These are phyloP conservation scores for Aphanomyces stellatus DNA, from an alignment of 352 stramenopile species.

Conservation along the genomic window DNA sequence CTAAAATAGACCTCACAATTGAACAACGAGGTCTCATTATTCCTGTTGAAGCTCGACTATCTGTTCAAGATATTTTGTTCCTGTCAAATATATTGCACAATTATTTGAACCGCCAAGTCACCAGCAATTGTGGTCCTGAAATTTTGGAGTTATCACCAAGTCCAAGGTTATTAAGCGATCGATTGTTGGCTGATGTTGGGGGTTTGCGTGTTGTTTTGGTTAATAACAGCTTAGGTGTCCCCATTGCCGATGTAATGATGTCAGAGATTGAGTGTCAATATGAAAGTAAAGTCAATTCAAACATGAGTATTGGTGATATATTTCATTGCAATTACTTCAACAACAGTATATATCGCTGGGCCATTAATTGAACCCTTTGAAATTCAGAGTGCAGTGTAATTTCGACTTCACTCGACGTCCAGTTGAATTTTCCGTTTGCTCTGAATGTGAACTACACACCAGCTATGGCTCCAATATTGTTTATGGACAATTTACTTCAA, in stretches of 20 bases:
- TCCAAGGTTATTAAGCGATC: conserved; percentile 30
- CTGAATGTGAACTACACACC: conserved; percentile 85
- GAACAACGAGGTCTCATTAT: conserved; percentile 50
- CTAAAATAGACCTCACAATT: conserved; percentile 76
- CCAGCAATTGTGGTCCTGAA: background rate
- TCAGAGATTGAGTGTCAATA: conserved; percentile 84
- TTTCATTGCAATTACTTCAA: conserved; percentile 86
- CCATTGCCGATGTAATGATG: conserved; percentile 80
- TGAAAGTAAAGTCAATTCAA: conserved; percentile 59
- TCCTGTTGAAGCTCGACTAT: conserved; percentile 78
- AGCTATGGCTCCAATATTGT: conserved; percentile 77
- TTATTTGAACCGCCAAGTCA: conserved; percentile 32
- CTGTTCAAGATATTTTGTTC: conserved; percentile 73
- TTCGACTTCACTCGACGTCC: conserved; percentile 58
- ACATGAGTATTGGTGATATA: conserved; percentile 64
- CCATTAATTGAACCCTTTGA: conserved; percentile 78
- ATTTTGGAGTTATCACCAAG: background rate
- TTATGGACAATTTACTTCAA: conserved; percentile 56
- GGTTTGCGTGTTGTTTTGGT: conserved; percentile 77
- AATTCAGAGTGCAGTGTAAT: conserved; percentile 60
- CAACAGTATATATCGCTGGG: conserved; percentile 87
- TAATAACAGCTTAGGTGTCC: conserved; percentile 83
- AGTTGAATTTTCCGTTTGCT: conserved; percentile 78
- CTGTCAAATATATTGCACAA: conserved; percentile 83
- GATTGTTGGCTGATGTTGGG: conserved; percentile 76